Base-by-base conservation (phyloP, 208 protist genomes). In the Borovskyia barvae region DNA sequence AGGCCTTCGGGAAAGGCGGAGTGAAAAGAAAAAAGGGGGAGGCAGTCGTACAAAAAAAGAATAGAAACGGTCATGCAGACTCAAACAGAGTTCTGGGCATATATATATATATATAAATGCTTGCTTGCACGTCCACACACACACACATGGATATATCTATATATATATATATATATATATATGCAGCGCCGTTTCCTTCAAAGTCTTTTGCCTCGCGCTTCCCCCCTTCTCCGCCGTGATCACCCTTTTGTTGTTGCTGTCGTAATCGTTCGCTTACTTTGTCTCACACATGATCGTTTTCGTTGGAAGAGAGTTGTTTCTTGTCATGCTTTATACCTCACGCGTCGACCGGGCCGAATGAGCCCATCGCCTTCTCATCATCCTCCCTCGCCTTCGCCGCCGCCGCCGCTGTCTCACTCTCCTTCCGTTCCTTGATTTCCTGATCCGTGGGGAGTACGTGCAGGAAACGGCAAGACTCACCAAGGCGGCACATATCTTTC, bases 401-500 rank as follows among this genome's bases (percentile, higher is more conserved):
- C 6, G 40, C 48, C 30, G 47, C 58, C 11, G 51, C 45, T 14
- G 30, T 28, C 48, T 75, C 70, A n/a, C 61, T 57, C 8, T 74
- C 53, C 45, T 62, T 57, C 37, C 50, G 55, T 39, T 76, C 61
- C 45, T 64, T 68, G 20, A 66, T 47, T 33, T 73, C 72, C 47
- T 77, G 55, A 4, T 75, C 43, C 14, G 72, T 76, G 4, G 66
- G 52, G 6, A 94, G 59, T n/a, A 94, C 84, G 59, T 94, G 87
- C 5, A 94, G 55, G 59, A 94, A 94, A 41, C 77, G 75, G 64
- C 87, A 94, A 19, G 65, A 72, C 30, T 72, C 72, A 22, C 87
- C 87, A 24, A 85, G 67, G 68, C 87, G 83, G 53, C 87, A 94
- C 65, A 94, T 72, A 45, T 82, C 63, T 63, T 94, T 90, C 14